Evolutionary conservation across 2,329 filamentous ascomycete genomes (phyloP).

Genomic region (Endothia cerciana): DNA sequence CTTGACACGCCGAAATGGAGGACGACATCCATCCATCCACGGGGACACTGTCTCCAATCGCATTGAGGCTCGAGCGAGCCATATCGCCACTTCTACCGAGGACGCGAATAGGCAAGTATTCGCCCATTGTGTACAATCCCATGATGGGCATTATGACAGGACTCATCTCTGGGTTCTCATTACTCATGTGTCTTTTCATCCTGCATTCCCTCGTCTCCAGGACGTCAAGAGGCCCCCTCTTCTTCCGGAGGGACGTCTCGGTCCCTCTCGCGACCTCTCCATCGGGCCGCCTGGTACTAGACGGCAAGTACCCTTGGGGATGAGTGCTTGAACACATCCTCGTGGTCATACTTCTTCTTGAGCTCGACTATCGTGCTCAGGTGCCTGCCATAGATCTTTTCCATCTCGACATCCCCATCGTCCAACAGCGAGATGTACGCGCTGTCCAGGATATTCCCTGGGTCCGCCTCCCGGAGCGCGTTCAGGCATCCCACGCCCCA

Average conservation of each 20-base stretch:
- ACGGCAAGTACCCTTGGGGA: neutral
- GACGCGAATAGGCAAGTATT: neutral
- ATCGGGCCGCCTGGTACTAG: neutral
- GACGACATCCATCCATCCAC: too few species aligned
- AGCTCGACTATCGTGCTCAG: constrained; percentile 30
- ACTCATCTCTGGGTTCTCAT: neutral
- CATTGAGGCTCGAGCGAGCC: neutral
- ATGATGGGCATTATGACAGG: neutral
- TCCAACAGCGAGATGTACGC: constrained; percentile 39
- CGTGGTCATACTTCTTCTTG: constrained; percentile 41
- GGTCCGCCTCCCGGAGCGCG: constrained; percentile 29
- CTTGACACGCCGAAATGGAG: neutral
- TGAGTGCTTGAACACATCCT: constrained; percentile 40
- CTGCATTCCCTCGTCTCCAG: too few species aligned
- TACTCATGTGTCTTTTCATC: neutral
- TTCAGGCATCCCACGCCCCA: constrained; percentile 31
- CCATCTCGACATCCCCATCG: constrained; percentile 33
- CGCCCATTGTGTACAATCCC: neutral
- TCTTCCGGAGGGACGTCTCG: neutral
- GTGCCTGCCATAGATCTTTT: constrained; percentile 38
- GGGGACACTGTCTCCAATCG: neutral
- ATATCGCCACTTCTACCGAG: neutral
- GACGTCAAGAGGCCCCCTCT: neutral
- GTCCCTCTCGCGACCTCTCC: neutral
- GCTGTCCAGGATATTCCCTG: constrained; percentile 34